phyloP scores from a whole-genome alignment of 768 basidiomycete genomes.

The Tylopilus sp. region DNA sequence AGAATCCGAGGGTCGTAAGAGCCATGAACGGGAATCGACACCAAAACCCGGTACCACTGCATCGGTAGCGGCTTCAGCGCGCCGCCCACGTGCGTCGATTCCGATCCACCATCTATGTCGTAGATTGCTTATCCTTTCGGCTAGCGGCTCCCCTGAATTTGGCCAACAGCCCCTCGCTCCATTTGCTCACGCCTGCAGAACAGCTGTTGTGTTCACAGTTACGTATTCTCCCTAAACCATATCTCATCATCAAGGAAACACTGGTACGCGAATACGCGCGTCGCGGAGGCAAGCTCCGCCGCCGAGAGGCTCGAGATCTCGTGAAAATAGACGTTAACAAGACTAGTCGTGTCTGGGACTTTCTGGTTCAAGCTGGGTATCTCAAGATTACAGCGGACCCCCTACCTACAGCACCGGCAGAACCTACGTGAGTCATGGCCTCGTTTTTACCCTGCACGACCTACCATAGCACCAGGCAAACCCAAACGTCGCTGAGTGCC shows the following conservation, averaged over 20 bases:
- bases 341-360: conserved; percentile 90
- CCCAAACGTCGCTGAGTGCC: conserved; percentile 10
- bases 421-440: conserved; percentile 33
- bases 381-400: conserved; percentile 64
- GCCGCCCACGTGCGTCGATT: conserved; percentile 39
- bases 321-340: conserved; percentile 94
- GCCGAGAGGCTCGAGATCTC: conserved; percentile 84
- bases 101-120: neutral
- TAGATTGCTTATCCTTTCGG: conserved; percentile 4
- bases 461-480: conserved; percentile 12
- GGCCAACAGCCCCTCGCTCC: conserved; percentile 84
- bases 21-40: conserved; percentile 59
- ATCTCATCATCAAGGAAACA: conserved; percentile 93
- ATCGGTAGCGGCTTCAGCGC: conserved; percentile 36
- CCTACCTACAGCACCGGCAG: conserved; percentile 31
- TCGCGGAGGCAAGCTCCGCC: conserved; percentile 81
- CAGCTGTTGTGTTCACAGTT: conserved; percentile 84
- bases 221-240: conserved; percentile 92
- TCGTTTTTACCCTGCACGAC: neutral
- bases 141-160: conserved; percentile 75
- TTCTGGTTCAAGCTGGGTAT: conserved; percentile 82
- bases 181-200: conserved; percentile 86
- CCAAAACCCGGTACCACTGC: conserved; percentile 43
- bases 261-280: conserved; percentile 91
- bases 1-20: conserved; percentile 51